Conservation (phyloP, 768 basidiomycete genomes). For the Lactifluus subvellereus region DNA sequence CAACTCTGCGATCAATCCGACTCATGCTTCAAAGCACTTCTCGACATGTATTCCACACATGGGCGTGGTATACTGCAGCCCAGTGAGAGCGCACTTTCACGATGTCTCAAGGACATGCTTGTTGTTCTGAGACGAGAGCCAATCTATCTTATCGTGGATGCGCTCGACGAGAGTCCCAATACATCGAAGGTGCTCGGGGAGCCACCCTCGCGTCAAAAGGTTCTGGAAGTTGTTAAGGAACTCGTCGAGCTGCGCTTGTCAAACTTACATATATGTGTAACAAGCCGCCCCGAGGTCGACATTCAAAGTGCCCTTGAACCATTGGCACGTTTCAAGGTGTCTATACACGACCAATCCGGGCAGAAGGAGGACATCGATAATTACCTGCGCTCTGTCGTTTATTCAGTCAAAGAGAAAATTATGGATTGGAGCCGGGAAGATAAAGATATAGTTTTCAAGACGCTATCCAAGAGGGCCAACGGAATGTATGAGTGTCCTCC, state of each 20-base stretch:
- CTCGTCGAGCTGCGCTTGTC: background rate
- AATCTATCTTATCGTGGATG: background rate
- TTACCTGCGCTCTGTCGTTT: background rate
- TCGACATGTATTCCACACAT: background rate
- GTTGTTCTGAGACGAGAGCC: background rate
- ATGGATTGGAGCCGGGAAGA: too few relatives aligned
- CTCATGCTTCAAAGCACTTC: background rate
- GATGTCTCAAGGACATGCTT: background rate
- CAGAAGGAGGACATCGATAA: background rate
- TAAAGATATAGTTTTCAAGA: too few relatives aligned
- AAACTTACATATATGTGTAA: background rate
- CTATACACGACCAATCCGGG: background rate
- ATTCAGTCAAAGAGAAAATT: too few relatives aligned
- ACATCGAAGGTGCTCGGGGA: background rate
- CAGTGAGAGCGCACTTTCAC: background rate
- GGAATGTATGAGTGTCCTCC: too few relatives aligned
- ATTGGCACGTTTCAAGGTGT: background rate
- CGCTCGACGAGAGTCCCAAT: background rate
- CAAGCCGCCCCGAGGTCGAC: background rate
- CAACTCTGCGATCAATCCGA: too few relatives aligned
- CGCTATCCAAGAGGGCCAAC: too few relatives aligned
- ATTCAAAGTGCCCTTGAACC: background rate
- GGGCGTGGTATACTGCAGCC: background rate
- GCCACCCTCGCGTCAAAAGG: background rate
- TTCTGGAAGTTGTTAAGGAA: background rate